phyloP scores from a whole-genome alignment of 257 asterid species.

The Linaria vulgaris region DNA sequence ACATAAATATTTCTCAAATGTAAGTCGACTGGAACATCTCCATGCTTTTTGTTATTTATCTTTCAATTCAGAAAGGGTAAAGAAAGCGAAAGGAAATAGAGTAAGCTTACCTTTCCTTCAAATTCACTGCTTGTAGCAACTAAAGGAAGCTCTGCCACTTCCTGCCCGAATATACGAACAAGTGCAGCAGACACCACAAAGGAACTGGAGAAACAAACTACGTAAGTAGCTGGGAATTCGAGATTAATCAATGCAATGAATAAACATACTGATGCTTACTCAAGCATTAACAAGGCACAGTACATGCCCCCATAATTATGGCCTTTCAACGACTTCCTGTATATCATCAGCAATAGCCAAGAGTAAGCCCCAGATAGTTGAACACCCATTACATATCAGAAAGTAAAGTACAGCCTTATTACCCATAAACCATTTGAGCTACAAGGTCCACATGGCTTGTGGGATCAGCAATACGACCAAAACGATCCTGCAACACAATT shows the following conservation, averaged over 20 bases:
- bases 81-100: not conserved
- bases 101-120: conserved; percentile 63
- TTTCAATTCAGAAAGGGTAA: too few relatives aligned
- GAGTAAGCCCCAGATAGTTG: not conserved
- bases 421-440: conserved; percentile 83
- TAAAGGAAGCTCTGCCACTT: conserved; percentile 83
- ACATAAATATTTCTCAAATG: not conserved
- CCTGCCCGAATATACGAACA: conserved; percentile 74
- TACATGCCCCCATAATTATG: conserved; percentile 84
- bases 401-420: conserved; percentile 24
- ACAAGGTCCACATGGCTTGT: conserved; percentile 72
- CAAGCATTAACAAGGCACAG: conserved; percentile 63
- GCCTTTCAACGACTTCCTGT: conserved; percentile 60
- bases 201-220: conserved; percentile 42
- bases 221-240: not conserved
- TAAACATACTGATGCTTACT: conserved; percentile 45
- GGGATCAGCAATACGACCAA: conserved; percentile 9
- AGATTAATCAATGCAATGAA: not conserved
- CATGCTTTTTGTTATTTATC: too few relatives aligned
- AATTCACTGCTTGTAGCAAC: conserved; percentile 64
- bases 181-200: conserved; percentile 75
- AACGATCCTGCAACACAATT: conserved; percentile 56
- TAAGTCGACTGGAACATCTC: too few relatives aligned
- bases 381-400: not conserved
- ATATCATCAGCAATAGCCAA: conserved; percentile 20